phyloP scores from a whole-genome alignment of 2,329 filamentous ascomycete species.

The Colletotrichum nymphaeae region DNA sequence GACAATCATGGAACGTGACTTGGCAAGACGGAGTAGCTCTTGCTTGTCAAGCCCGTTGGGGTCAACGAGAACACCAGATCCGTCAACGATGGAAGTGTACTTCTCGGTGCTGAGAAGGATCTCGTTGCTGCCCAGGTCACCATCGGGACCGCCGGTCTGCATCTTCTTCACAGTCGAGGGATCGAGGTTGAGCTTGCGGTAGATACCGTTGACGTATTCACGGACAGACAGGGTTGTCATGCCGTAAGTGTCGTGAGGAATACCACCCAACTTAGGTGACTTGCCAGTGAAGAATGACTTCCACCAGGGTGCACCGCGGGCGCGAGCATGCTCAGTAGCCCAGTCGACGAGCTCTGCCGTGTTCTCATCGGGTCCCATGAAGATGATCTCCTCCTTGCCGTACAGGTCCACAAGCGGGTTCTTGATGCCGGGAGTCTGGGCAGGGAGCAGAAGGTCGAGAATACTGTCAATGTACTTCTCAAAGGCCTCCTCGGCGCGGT shows the following conservation, averaged over 20 bases:
- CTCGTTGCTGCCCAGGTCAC: constrained; percentile 97
- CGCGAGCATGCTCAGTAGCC: constrained; percentile 95
- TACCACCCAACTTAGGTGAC: constrained; percentile 94
- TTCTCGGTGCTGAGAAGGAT: constrained; percentile 96
- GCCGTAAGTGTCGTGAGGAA: constrained; percentile 94
- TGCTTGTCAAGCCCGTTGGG: constrained; percentile 87
- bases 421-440: constrained; percentile 95
- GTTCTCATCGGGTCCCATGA: constrained; percentile 99
- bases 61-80: constrained; percentile 93
- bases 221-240: constrained; percentile 98
- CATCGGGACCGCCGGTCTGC: constrained; percentile 97
- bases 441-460: constrained; percentile 90
- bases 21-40: constrained; percentile 87
- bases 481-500: constrained; percentile 91
- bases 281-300: constrained; percentile 99
- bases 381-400: constrained; percentile 95
- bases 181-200: constrained; percentile 93
- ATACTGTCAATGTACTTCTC: constrained; percentile 99
- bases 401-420: constrained; percentile 97
- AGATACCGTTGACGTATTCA: constrained; percentile 96
- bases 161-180: constrained; percentile 88
- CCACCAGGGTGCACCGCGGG: constrained; percentile 95
- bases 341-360: constrained; percentile 97
- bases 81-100: constrained; percentile 96
- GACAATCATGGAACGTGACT: constrained; percentile 87